Percentiles rank a stretch among this genome's conserved stretches.
These are phyloP conservation scores for Naegleria fowleri DNA, from an alignment of 208 protist species.

Conservation along the genomic window DNA sequence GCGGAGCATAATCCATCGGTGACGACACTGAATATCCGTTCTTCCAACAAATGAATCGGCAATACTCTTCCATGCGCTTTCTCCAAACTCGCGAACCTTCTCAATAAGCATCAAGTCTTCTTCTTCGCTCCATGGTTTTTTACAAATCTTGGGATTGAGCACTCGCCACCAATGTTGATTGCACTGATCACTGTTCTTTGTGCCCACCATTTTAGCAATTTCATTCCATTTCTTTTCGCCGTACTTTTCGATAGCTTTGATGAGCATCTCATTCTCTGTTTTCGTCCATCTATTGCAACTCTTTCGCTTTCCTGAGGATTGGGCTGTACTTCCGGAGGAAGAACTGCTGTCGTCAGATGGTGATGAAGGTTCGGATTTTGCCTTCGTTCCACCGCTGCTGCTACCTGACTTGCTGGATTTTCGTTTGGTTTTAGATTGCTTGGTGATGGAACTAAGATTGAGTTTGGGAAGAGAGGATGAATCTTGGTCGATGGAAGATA, in stretches of 20 bases:
- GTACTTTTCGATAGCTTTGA: slow-evolving; percentile 17
- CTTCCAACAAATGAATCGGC: slow-evolving; percentile 14
- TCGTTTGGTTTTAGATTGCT: background rate
- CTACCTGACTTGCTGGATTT: background rate
- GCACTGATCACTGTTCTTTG: slow-evolving; percentile 26
- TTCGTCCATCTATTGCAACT: slow-evolving; percentile 27
- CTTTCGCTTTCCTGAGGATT: background rate
- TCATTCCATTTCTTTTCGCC: slow-evolving; percentile 31
- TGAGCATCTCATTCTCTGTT: slow-evolving; percentile 20
- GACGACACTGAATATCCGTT: slow-evolving; percentile 34
- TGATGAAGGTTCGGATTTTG: background rate
- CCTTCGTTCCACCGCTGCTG: too few species aligned
- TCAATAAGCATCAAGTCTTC: slow-evolving; percentile 23
- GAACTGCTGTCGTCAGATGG: background rate
- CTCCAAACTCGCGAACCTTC: slow-evolving; percentile 6
- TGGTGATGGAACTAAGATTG: background rate
- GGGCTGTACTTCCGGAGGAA: background rate
- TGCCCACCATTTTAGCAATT: slow-evolving; percentile 33
- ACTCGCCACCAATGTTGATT: slow-evolving; percentile 36
- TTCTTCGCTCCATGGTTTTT: slow-evolving; percentile 20
- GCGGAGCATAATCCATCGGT: slow-evolving; percentile 13
- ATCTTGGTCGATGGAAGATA: background rate
- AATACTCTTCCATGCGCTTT: slow-evolving; percentile 27
- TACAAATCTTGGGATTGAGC: slow-evolving; percentile 30
- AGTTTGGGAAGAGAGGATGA: background rate